A percentile compares a stretch with the other conserved stretches of the same genome.
These are phyloP conservation scores for Gaertneriomyces sp. DNA, from an alignment of 192 early-diverging fungal species.

Conservation along the genomic window DNA sequence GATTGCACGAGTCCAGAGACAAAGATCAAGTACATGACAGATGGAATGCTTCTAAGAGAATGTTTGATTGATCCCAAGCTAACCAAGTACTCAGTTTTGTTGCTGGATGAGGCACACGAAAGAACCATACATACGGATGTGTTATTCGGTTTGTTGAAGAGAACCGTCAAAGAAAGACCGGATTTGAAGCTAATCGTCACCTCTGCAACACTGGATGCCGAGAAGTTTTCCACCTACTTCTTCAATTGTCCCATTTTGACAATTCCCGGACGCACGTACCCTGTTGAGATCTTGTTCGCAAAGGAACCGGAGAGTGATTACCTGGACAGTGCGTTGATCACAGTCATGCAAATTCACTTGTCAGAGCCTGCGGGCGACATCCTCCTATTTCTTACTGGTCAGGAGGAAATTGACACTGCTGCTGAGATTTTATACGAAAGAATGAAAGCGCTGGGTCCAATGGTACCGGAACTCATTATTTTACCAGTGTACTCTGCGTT, in stretches of 20 bases:
- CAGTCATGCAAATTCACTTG: constrained; percentile 96
- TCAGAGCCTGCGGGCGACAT: constrained; percentile 92
- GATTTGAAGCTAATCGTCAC: constrained; percentile 95
- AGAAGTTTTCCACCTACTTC: constrained; percentile 91
- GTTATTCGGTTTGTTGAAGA: constrained; percentile 87
- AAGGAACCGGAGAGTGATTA: constrained; percentile 95
- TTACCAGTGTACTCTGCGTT: constrained; percentile 96
- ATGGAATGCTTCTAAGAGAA: constrained; percentile 94
- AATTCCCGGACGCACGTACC: constrained; percentile 92
- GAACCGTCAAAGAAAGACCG: constrained; percentile 68
- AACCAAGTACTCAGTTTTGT: constrained; percentile 82
- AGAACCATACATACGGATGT: constrained; percentile 95
- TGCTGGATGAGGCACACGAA: constrained; percentile 99
- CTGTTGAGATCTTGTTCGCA: constrained; percentile 91
- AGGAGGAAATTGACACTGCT: constrained; percentile 94
- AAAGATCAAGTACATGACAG: constrained; percentile 98
- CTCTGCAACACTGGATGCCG: constrained; percentile 90
- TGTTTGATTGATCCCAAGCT: constrained; percentile 81
- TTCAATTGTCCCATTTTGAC: constrained; percentile 90
- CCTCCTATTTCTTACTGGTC: constrained; percentile 93
- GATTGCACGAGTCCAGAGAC: constrained; percentile 91
- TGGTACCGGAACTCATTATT: constrained; percentile 81
- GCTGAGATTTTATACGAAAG: constrained; percentile 68
- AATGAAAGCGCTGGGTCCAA: constrained; percentile 68
- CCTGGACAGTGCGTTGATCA: constrained; percentile 85